phyloP scores from a whole-genome alignment of 208 protist species.

The Trypanosomatidae sp. region DNA sequence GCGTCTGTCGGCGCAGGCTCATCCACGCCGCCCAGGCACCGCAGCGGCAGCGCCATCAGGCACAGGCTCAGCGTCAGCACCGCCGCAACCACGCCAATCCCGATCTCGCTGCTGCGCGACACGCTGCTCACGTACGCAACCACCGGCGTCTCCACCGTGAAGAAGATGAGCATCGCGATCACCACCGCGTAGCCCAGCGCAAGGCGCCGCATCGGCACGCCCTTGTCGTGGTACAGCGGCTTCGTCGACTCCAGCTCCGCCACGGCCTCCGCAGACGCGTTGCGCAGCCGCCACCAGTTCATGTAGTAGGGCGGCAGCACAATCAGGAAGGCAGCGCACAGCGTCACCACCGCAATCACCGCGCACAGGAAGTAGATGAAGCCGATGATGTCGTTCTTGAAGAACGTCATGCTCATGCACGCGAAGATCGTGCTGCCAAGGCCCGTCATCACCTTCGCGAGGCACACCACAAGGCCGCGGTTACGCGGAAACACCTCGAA shows the following conservation, averaged over 20 bases:
- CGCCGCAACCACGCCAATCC: constrained; percentile 38
- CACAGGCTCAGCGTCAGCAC: constrained; percentile 40
- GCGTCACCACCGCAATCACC: constrained; percentile 37
- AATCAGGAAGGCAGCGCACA: constrained; percentile 40
- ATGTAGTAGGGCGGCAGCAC: constrained; percentile 64
- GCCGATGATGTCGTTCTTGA: too few species aligned
- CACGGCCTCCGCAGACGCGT: constrained; percentile 40
- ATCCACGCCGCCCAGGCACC: constrained; percentile 48
- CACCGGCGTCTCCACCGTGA: constrained; percentile 51
- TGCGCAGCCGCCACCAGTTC: constrained; percentile 59
- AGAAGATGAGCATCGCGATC: constrained; percentile 47
- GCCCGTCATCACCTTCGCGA: constrained; percentile 80
- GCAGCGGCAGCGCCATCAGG: constrained; percentile 48
- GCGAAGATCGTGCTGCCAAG: constrained; percentile 65
- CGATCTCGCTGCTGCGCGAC: constrained; percentile 23
- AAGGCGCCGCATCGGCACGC: constrained; percentile 45
- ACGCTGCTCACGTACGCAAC: constrained; percentile 41
- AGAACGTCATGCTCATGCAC: constrained; percentile 37
- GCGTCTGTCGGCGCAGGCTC: constrained; percentile 31
- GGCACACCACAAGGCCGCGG: constrained; percentile 55
- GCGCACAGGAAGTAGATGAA: constrained; percentile 64
- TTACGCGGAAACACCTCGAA: constrained; percentile 69
- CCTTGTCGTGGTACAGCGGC: constrained; percentile 50
- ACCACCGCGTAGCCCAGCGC: constrained; percentile 45
- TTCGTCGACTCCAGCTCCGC: constrained; percentile 24